Evolutionary conservation across 164 flowering plant genomes (phyloP), one percentile per base, ranked within the genome.

Genomic region (Sedum album): DNA sequence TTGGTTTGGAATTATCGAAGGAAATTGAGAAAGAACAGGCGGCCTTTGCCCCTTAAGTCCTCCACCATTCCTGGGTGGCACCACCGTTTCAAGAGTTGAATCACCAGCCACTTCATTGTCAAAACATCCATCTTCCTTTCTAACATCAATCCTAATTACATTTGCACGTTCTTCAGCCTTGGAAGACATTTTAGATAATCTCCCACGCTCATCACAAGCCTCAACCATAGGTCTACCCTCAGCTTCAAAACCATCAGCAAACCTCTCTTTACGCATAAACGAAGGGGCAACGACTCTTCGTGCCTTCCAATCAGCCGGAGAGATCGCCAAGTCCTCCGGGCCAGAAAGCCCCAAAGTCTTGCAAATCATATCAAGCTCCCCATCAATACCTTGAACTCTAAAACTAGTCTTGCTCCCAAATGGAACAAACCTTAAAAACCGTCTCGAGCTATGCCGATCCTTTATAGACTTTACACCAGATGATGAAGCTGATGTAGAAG

Each of bases 1-100:
- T 1, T 73, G 78, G 15, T 67, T 74, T 41, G 69, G 28, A 69
- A 75, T 65, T 2, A 73, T 65, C 2, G 28, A 11, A 20, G 87
- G 84, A 14, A 88, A 85, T 28, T 79, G 84, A 21, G 77, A 69
- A 53, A 83, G 78, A n/a, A 66, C 42, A 18, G 83, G 88, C 23
- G 88, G 94, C 60, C 95, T 74, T 25, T 70, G 74, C 14, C 95
- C 95, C 73, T 78, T 88, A 61, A 88, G 83, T 30, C 94, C 38
- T 35, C 78, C 73, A 21, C 71, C 68, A 28, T 55, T 53, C 64
- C 63, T 51, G 5, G 28, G 1, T 5, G 31, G 46, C 11, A 18
- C 44, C 17, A 8, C 44, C 23, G 23, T 35, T 28, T 46, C 51
- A 25, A 28, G 26, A 15, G n/a, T 41, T 31, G 31, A 23, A 28